Base-by-base conservation (phyloP, 805 yeast genomes). In the Wickerhamiella parazyma region DNA sequence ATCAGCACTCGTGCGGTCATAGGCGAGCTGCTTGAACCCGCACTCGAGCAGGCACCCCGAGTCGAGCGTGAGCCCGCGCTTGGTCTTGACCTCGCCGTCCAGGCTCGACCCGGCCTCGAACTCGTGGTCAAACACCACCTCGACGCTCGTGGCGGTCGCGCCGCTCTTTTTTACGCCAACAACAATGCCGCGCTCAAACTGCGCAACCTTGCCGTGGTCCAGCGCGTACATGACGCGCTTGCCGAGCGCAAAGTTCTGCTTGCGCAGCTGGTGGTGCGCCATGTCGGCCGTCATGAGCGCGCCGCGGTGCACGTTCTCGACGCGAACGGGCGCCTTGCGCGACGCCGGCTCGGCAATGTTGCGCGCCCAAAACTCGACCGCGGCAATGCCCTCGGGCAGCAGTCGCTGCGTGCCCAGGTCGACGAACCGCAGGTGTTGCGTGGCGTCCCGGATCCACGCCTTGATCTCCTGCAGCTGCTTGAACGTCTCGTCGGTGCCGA, bases 151-250 rank as follows among this genome's bases (percentile, higher is more conserved):
- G 21, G 36, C 18, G 1, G 34, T 35, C 16, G 12, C n/a, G 18
- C 41, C 45, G n/a, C 41, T 36, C 14, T 29, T 14, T 28, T 75
- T 70, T 34, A 83, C 84, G 33, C 75, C 67, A 40, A 83, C 80
- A 44, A 91, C 94, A 1, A 95, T 86, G 59, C 99, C 99, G 55
- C 80, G 80, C 20, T 83, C 71, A 57, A 80, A 85, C 45, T 78
- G 63, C 21, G 95, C 94, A 12, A 87, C 94, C 56, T 83, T 85
- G 41, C 97, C 97, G 19, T 82, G 76, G 53, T 78, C 82, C 53
- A 80, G 80, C 18, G 85, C 81, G 51, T 83, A 86, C 19, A 82
- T 72, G 24, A 91, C 84, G 48, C 98, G 73, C 56, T 91, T 96
- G 54, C 98, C 98, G 18, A 91, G 68, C 22, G 72, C 70, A 58